Base-by-base conservation (phyloP, 768 basidiomycete species). In the Pisolithus tinctorius region DNA sequence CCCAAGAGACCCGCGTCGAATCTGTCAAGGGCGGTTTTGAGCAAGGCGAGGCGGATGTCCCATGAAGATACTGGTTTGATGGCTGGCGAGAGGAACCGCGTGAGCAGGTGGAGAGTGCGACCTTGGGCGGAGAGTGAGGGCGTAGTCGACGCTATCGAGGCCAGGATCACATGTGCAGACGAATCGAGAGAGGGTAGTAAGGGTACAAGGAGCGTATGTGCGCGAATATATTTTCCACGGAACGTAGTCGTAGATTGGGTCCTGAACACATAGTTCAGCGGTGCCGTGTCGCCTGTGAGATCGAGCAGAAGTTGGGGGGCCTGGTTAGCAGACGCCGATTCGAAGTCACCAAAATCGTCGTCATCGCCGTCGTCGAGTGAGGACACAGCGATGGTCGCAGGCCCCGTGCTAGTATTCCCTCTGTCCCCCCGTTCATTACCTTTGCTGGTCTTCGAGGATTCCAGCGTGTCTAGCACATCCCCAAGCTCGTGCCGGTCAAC, bases 291-390 rank as follows among this genome's bases (percentile, higher is more conserved):
- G 25, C 43, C 13, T 8, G 57, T 55, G 31, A 64, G 47, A 34
- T 64, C 64, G 36, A 66, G 17, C 7, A 47, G 45, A 31, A 65
- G 57, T 10, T 53, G 43, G 16, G 40, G 49, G 0, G 55, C 48
- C n/a, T 51, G 30, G 59, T 55, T 44, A 56, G 52, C 36, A 23
- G 38, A 70, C 4, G 77, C 75, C 0, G 76, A 71, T 1, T 86
- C 78, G 63, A 93, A 91, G 62, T 93, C 92, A 4, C 92, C 93
- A 68, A 95, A 95, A 25, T 92, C 91, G 58, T 94, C 90, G 54
- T 91, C 71, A 23, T 42, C 36, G 17, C 17, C 86, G 48, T 77
- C 71, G 38, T 52, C 63, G 38, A 67, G 53, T 11, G 65, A 63
- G 36, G 61, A 64, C 14, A 84, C 81, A 9, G 76, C 59, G 27